Evolutionary conservation across 768 basidiomycete genomes (phyloP), one percentile per base, ranked within the genome.

Genomic region (Leucosporidium creatinivorum): DNA sequence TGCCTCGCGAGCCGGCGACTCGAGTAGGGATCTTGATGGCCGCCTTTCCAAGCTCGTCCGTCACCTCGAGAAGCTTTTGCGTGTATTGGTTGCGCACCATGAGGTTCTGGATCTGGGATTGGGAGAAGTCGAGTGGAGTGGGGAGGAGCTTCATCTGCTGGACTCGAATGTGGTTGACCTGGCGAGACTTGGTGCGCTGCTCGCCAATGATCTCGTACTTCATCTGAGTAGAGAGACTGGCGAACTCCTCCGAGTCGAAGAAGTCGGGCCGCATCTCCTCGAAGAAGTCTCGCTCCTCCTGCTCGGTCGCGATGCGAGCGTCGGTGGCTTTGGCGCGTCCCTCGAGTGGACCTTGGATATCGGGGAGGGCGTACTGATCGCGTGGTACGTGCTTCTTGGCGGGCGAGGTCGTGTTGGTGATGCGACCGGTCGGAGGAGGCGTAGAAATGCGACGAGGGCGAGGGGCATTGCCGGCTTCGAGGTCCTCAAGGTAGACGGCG

Each of bases 141-240:
- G 92, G 84, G 54, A 82, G 84, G 62, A 81, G 82, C 25, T 94
- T 81, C 96, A 99, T 99, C 64, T 87, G 87, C 75, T 96, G 89
- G 55, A 98, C 80, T 5, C 96, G 89, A 39, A 85, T 86, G 79
- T 93, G 88, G 13, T 91, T 94, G 18, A 91, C 93, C 79, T 97
- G 93, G 4, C 96, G 84, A 1, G 93, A 97, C 78, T 92, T 93
- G 65, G 96, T 82, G 4, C 96, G 86, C 58, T 98, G 81, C 80
- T 99, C 96, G 62, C 94, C 93, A 44, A 98, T 87, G 72, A 99
- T 94, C 80, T 99, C 96, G 79, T 98, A 99, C 74, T 99, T 92
- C 26, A 96, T 86, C 77, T 98, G 93, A 0, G 91, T 94, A 3
- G 96, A 93, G 4, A 98, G 84, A 69, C 91, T 89, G 28, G 87